phyloP scores from a whole-genome alignment of 2,329 filamentous ascomycete genomes.

The Paecilomyces sp. region DNA sequence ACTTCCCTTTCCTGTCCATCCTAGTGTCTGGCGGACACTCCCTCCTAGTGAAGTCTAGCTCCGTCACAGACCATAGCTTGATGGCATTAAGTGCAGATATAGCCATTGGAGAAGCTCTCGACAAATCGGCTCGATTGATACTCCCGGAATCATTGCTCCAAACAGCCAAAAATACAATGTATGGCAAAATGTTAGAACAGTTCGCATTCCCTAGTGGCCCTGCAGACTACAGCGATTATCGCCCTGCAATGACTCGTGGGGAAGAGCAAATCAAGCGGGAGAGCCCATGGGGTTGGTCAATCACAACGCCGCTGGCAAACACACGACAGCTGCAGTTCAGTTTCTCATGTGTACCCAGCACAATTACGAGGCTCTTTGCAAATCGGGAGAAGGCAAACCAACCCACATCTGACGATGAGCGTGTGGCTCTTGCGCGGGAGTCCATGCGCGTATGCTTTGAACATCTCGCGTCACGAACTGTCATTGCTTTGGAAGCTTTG shows the following conservation, averaged over 20 bases:
- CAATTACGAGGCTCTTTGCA: slow-evolving; percentile 53
- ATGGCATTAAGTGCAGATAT: slow-evolving; percentile 69
- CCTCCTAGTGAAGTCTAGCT: slow-evolving; percentile 68
- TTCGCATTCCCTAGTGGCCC: slow-evolving; percentile 61
- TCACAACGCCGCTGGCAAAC: slow-evolving; percentile 61
- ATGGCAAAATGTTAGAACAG: slow-evolving; percentile 68
- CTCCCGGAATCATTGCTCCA: slow-evolving; percentile 57
- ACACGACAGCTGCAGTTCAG: slow-evolving; percentile 58
- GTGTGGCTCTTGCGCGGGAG: slow-evolving; percentile 62
- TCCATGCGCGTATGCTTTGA: slow-evolving; percentile 79
- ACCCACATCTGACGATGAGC: slow-evolving; percentile 50
- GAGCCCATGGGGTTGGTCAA: slow-evolving; percentile 56
- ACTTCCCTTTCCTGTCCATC: slow-evolving; percentile 79
- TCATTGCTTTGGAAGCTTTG: slow-evolving; percentile 56
- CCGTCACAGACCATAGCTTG: slow-evolving; percentile 62
- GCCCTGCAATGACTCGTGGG: slow-evolving; percentile 49
- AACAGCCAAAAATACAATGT: slow-evolving; percentile 60
- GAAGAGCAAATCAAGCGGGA: slow-evolving; percentile 50
- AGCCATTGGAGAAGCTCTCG: slow-evolving; percentile 82
- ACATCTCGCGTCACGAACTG: slow-evolving; percentile 69
- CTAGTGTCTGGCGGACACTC: slow-evolving; percentile 92
- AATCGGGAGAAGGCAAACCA: slow-evolving; percentile 22
- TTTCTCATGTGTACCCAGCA: slow-evolving; percentile 65
- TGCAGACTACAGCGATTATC: slow-evolving; percentile 43
- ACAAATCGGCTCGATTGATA: slow-evolving; percentile 75